Evolutionary conservation across 129 eudicot species (phyloP).

Genomic region (Mikania micrantha): DNA sequence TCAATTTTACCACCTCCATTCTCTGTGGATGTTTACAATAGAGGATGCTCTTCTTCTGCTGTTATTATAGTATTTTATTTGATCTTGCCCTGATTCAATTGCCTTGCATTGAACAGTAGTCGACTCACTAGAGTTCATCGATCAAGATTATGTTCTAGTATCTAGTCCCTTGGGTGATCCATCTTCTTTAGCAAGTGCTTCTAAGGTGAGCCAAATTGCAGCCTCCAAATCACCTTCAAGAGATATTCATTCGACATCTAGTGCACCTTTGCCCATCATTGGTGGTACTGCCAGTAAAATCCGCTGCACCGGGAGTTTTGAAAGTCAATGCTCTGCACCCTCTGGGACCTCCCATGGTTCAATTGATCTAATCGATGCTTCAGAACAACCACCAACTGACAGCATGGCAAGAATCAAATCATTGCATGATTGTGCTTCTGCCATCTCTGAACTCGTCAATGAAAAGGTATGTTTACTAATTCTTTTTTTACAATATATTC

Average conservation of each 20-base stretch:
- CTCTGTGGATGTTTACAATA: neutral
- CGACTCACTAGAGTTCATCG: constrained; percentile 68
- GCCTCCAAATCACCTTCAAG: constrained; percentile 40
- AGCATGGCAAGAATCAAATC: constrained; percentile 69
- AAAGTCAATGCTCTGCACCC: constrained; percentile 65
- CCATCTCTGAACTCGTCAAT: constrained; percentile 71
- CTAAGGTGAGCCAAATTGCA: constrained; percentile 34
- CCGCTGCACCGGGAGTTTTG: constrained; percentile 43
- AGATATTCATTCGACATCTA: constrained; percentile 27
- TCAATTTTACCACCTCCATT: neutral
- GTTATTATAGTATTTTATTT: neutral
- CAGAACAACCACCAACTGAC: constrained; percentile 72
- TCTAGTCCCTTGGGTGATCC: constrained; percentile 60
- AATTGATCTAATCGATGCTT: constrained; percentile 43
- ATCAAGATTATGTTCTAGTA: constrained; percentile 88
- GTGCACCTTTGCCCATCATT: constrained; percentile 48
- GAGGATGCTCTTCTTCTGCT: neutral
- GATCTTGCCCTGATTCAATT: neutral
- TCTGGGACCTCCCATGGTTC: constrained; percentile 66
- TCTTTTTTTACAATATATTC: neutral
- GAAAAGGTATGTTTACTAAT: constrained; percentile 48
- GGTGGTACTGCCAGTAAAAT: constrained; percentile 38
- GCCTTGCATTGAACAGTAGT: constrained; percentile 28
- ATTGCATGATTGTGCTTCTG: constrained; percentile 63
- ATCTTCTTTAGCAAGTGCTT: constrained; percentile 51